These are phyloP conservation scores for Angophora floribunda DNA, from an alignment of 345 rosid species.

Conservation along the genomic window DNA sequence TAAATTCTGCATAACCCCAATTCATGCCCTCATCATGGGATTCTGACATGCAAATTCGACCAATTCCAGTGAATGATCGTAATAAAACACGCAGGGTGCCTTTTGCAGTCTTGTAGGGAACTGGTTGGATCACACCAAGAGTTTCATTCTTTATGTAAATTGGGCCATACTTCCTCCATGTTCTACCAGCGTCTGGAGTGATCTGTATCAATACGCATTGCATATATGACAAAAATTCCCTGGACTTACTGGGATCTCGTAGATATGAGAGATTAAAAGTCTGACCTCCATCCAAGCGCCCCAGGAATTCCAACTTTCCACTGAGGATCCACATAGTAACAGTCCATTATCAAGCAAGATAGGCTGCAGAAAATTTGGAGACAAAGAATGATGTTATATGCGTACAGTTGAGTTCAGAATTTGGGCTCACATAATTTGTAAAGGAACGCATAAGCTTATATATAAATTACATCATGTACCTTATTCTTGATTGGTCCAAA, in stretches of 20 bases:
- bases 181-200: slow-evolving; percentile 58
- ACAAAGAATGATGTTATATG: not conserved
- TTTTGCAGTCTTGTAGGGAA: slow-evolving; percentile 54
- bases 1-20: slow-evolving; percentile 66
- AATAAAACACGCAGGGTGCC: slow-evolving; percentile 57
- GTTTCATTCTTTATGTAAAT: slow-evolving; percentile 49
- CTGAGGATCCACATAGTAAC: slow-evolving; percentile 84
- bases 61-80: slow-evolving; percentile 55
- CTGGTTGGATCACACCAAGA: slow-evolving; percentile 94
- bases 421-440: not conserved
- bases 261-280: not conserved
- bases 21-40: slow-evolving; percentile 61
- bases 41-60: slow-evolving; percentile 66
- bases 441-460: not conserved
- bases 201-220: slow-evolving; percentile 22
- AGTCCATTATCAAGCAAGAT: slow-evolving; percentile 56
- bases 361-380: slow-evolving; percentile 37
- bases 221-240: not conserved
- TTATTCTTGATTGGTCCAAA: slow-evolving; percentile 84
- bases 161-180: slow-evolving; percentile 86
- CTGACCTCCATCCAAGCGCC: slow-evolving; percentile 91
- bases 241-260: not conserved
- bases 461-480: slow-evolving; percentile 15
- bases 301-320: slow-evolving; percentile 97
- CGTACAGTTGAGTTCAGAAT: not conserved